Percentiles rank a stretch among this genome's conserved stretches.
Conservation (phyloP, 345 rosid genomes). For the Rhizophora apiculata region DNA sequence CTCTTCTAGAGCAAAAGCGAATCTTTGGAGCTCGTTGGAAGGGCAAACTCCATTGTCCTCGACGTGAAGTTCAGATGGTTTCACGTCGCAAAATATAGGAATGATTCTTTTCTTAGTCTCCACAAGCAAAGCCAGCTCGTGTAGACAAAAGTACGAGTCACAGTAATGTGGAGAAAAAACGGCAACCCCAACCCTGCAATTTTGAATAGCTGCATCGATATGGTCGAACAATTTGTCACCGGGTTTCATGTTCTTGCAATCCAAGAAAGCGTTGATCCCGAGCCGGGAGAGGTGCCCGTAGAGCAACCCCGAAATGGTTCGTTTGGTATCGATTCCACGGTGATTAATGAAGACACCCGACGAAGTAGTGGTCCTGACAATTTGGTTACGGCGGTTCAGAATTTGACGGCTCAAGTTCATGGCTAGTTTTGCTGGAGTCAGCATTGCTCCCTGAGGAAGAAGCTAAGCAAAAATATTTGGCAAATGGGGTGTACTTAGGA, state of each 20-base stretch:
- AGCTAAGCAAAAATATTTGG: neutral
- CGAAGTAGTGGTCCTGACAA: neutral
- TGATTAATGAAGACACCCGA: constrained; percentile 83
- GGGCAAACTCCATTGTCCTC: constrained; percentile 35
- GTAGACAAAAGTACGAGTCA: constrained; percentile 73
- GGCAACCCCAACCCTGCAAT: constrained; percentile 60
- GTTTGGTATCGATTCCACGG: constrained; percentile 73
- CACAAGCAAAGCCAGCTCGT: constrained; percentile 71
- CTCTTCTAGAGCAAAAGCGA: constrained; percentile 53
- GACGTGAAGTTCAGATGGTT: constrained; percentile 68
- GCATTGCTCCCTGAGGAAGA: constrained; percentile 46
- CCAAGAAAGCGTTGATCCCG: constrained; percentile 54
- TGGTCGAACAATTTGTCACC: constrained; percentile 60
- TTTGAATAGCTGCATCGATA: constrained; percentile 47
- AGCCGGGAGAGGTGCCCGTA: constrained; percentile 43
- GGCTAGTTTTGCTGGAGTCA: constrained; percentile 27
- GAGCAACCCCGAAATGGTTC: constrained; percentile 64
- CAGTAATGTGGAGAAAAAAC: constrained; percentile 80
- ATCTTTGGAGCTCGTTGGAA: constrained; percentile 37
- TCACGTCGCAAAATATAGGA: constrained; percentile 77
- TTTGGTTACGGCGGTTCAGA: constrained; percentile 11
- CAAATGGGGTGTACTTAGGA: neutral
- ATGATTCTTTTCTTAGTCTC: constrained; percentile 62
- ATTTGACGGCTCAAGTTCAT: constrained; percentile 21
- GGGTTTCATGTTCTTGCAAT: constrained; percentile 75